Evolutionary conservation across 2,329 filamentous ascomycete species (phyloP).

Genomic region (Colletotrichum sp.): DNA sequence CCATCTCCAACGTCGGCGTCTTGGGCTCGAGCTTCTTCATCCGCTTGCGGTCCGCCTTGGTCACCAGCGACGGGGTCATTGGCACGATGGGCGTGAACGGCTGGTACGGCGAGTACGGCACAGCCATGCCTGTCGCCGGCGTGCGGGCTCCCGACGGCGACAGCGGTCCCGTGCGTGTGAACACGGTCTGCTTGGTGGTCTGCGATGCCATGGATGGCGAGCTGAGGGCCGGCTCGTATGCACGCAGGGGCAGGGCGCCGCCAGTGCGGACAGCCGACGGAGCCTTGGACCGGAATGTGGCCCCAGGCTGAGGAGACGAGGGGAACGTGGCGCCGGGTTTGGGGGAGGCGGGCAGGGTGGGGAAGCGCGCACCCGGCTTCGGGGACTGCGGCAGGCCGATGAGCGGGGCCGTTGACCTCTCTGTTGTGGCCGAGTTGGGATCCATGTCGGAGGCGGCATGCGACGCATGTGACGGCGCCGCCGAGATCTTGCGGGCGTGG

Average conservation of each 20-base stretch:
- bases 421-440: conserved; percentile 57
- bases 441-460: conserved; percentile 43
- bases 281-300: conserved; percentile 53
- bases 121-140: conserved; percentile 64
- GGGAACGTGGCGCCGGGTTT: conserved; percentile 56
- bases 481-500: conserved; percentile 43
- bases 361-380: conserved; percentile 38
- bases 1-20: conserved; percentile 67
- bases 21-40: conserved; percentile 69
- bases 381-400: conserved; percentile 56
- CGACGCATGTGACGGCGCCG: conserved; percentile 22
- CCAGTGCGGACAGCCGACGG: conserved; percentile 62
- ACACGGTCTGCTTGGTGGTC: conserved; percentile 68
- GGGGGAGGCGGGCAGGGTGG: conserved; percentile 52
- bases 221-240: conserved; percentile 62
- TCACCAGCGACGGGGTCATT: conserved; percentile 77
- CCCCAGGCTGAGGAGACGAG: conserved; percentile 54
- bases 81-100: conserved; percentile 78
- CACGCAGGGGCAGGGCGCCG: conserved; percentile 63
- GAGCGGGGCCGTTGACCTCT: conserved; percentile 54
- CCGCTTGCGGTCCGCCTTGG: conserved; percentile 72
- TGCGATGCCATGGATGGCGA: conserved; percentile 53
- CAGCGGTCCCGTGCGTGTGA: conserved; percentile 60
- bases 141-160: conserved; percentile 65
- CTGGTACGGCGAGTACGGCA: conserved; percentile 81